Percentiles rank a stretch among this genome's conserved stretches.
Conservation (phyloP, 2,329 filamentous ascomycete species). For the Fusarium hostae region DNA sequence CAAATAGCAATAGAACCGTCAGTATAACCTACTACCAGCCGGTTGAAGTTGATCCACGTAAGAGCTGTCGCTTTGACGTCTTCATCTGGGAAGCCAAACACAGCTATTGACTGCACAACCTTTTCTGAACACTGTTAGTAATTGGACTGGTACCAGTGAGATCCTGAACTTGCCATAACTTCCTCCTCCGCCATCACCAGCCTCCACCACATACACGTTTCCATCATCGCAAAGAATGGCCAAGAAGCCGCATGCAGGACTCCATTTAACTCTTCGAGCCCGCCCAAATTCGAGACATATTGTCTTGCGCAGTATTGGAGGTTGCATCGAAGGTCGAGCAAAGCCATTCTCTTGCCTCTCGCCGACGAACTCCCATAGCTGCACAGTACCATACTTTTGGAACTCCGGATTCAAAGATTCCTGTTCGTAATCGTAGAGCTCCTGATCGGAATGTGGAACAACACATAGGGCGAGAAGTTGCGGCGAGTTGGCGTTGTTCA, state of each 20-base stretch:
- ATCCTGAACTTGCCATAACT: slow-evolving; percentile 53
- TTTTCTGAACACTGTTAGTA: slow-evolving; percentile 54
- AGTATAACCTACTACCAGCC: slow-evolving; percentile 64
- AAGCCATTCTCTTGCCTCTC: slow-evolving; percentile 47
- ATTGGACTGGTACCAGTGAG: background rate
- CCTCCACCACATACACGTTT: slow-evolving; percentile 59
- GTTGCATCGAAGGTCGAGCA: slow-evolving; percentile 48
- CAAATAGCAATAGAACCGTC: slow-evolving; percentile 68
- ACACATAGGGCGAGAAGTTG: slow-evolving; percentile 65
- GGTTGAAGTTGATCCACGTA: slow-evolving; percentile 66
- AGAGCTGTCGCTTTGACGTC: slow-evolving; percentile 63
- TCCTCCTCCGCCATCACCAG: slow-evolving; percentile 48
- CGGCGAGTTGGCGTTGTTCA: slow-evolving; percentile 46
- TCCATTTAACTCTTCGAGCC: slow-evolving; percentile 64
- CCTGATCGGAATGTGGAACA: slow-evolving; percentile 62
- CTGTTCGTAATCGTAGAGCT: slow-evolving; percentile 53
- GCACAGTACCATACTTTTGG: slow-evolving; percentile 59
- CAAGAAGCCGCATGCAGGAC: slow-evolving; percentile 59
- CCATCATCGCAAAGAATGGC: slow-evolving; percentile 64
- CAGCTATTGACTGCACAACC: slow-evolving; percentile 57
- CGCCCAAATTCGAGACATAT: slow-evolving; percentile 64
- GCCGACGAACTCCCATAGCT: slow-evolving; percentile 62
- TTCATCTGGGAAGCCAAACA: slow-evolving; percentile 59
- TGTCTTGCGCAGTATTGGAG: slow-evolving; percentile 55
- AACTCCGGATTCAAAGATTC: slow-evolving; percentile 52